These are phyloP conservation scores for Penicillium cataractarum DNA, from an alignment of 495 filamentous ascomycete genomes.

Conservation along the genomic window DNA sequence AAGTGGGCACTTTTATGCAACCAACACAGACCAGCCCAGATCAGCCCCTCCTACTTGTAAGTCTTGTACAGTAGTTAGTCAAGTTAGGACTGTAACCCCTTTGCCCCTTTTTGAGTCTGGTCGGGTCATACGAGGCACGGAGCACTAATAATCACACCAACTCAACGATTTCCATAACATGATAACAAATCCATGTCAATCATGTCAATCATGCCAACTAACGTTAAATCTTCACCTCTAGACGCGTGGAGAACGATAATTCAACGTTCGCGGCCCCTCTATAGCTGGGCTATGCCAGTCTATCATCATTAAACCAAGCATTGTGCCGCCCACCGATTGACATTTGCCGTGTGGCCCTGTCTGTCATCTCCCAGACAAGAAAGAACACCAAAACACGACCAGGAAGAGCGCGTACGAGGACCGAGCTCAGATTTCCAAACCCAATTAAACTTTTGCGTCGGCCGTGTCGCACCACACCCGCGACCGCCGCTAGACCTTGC, in stretches of 20 bases:
- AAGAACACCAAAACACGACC: not conserved
- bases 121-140: slow-evolving; percentile 12
- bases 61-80: not conserved
- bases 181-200: not conserved
- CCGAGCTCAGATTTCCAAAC: slow-evolving; percentile 10
- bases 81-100: too few species aligned
- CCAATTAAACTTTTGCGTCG: slow-evolving; percentile 15
- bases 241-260: slow-evolving; percentile 7
- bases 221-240: not conserved
- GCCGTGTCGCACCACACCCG: slow-evolving; percentile 5
- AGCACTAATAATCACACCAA: not conserved
- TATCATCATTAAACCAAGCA: slow-evolving; percentile 17
- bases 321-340: not conserved
- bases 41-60: not conserved
- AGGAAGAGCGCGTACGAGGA: not conserved
- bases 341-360: not conserved
- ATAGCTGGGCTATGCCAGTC: not conserved
- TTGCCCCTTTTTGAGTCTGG: slow-evolving; percentile 19
- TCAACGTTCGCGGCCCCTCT: slow-evolving; percentile 4
- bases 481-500: slow-evolving; percentile 21
- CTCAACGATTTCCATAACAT: not conserved
- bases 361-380: not conserved
- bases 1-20: slow-evolving; percentile 1
- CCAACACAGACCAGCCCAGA: slow-evolving; percentile 3
- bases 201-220: not conserved